Evolutionary conservation across 179 eudicot genomes (phyloP), one percentile per base, ranked within the genome.

Genomic region (Silene vulgaris): DNA sequence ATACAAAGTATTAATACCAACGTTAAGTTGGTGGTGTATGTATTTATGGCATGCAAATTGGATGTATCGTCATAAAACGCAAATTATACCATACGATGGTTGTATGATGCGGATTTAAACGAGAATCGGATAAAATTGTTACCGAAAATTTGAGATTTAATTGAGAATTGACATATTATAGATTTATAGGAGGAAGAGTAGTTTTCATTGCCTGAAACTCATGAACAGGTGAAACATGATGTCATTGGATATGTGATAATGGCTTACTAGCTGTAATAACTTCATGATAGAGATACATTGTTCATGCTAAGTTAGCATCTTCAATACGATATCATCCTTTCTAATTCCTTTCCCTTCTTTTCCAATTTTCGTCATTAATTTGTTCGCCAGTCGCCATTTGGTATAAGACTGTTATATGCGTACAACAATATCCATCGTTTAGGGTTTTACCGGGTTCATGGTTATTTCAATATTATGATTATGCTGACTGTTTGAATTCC

Each of bases 201-300:
- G 37, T 74, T 75, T 23, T 79, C 81, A 79, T 4, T 74, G 64
- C 71, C 56, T 73, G 40, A 67, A 68, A 63, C 62, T 21, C 40
- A 16, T 69, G n/a, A 37, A 75, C 66, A 72, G 75, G 70, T 69
- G 56, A 71, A 71, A 71, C 52, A n/a, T 52, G 80, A 56, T 56
- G 60, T 56, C 60, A 56, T 56, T 56, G 60, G 60, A 64, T 77
- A 29, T 48, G 69, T 43, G 75, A 71, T 71, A 48, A 63, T 72
- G 74, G 80, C 80, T 9, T 71, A 50, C 32, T 62, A 77, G 54
- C 75, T 78, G 65, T 67, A 57, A 5, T 76, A 57, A 76, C 79
- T 69, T 76, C 67, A 76, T 76, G 79, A 76, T 0, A 57, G 68
- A 57, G 79, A 76, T 76, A 20, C 8, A 56, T 56, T 16, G 1